Evolutionary conservation across 164 flowering plant species (phyloP), one percentile per base, ranked within the genome.

Genomic region (Sextonia rubra): DNA sequence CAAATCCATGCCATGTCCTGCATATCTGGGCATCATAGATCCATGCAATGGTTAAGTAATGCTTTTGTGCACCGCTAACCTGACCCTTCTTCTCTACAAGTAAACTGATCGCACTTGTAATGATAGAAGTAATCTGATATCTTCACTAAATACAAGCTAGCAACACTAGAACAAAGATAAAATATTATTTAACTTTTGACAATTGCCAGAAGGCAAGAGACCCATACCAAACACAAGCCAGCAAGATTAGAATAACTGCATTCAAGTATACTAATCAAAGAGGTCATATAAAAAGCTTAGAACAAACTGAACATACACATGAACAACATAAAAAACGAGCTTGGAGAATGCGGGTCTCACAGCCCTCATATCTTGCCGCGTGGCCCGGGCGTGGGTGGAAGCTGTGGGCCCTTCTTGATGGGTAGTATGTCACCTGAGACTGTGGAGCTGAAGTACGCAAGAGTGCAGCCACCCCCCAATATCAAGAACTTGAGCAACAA

Each of bases 401-500:
- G 89, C 82, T 95, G 98, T 3, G 97, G 98, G 32, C 98, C 99
- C 82, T 90, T 95, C 85, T 84, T 86, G 85, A 93, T 95, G 0
- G 99, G 99, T 60, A 93, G 84, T 52, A 88, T 70, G 76, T 95
- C 98, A 48, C 82, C 89, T 0, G 93, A 49, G 65, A 94, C 92
- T 3, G 94, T 87, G 76, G 96, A 76, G 76, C 99, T 93, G 66
- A 89, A 67, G 78, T 90, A 95, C 25, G 92, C 92, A 67, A 91
- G 85, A n/a, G 89, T 80, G 48, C 89, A 82, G 24, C 93, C 98
- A 63, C 99, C 98, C 66, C 98, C 97, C 81, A 95, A 58, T 58
- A 95, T 82, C 87, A 93, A 82, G 85, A 95, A 93, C 85, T 95
- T 95, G 73, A 95, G 96, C 85, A 95, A 76, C 55, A 95, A 74